Base-by-base conservation (phyloP, 257 asterid species). In the Asclepias syriaca region DNA sequence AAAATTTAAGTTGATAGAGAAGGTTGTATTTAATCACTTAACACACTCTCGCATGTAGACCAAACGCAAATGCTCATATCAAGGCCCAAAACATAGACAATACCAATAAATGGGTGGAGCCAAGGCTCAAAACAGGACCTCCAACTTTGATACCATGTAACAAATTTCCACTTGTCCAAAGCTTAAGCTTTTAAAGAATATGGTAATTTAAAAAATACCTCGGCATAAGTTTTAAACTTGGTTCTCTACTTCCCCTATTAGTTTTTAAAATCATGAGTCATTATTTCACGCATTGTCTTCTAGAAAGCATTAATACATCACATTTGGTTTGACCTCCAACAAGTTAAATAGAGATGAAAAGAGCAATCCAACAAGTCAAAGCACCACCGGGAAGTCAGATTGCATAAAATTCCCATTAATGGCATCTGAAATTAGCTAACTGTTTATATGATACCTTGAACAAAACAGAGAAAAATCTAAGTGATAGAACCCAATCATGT, bases 401-500 rank as follows among this genome's bases (percentile, higher is more conserved):
- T 67, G 68, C 15, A 49, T 14, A 18, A 22, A 48, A 27, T 68
- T 16, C 40, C 60, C 7, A 15, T 14, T 12, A 45, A 27, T 21
- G 48, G 57, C 55, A 50, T 49, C n/a, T 48, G 14, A 8, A 61
- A 29, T 60, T 71, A 46, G 21, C 34, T 19, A 48, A 37, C 34
- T 16, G 29, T 46, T 59, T 54, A 10, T 12, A 3, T 27, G 49
- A 34, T 13, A 29, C n/a, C 14, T 19, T 19, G 19, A 55, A 72
- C 5, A 46, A 59, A 16, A 59, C 16, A 3, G 0, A 59, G 49
- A 0, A 27, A 43, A 46, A 60, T 27, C 13, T 10, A 72, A 37
- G 69, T 18, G 15, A 55, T 43, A 50, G 51, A 68, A 65, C 63
- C 49, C 66, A 64, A n/a, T 66, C 72, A 73, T 50, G 22, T 54